A percentile compares a stretch with the other conserved stretches of the same genome.
Conservation (phyloP, 2,329 filamentous ascomycete genomes). For the Penicillium nordicum region DNA sequence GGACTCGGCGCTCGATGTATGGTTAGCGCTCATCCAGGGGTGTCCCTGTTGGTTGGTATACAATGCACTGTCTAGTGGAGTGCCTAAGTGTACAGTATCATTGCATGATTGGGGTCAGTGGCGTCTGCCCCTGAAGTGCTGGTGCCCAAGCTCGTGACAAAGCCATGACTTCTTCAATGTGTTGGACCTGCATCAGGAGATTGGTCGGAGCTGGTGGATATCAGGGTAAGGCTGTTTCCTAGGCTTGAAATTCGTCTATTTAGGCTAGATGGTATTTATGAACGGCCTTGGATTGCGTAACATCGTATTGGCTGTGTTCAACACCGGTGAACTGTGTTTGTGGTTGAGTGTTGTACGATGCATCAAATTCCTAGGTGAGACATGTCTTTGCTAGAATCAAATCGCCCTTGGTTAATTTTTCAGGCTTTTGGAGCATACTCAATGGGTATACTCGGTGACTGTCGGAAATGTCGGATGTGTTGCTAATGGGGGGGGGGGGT, state of each 20-base stretch:
- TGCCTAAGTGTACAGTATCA: neutral
- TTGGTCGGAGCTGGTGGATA: neutral
- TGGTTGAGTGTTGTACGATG: constrained; percentile 1
- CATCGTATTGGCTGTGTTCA: neutral
- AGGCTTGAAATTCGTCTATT: neutral
- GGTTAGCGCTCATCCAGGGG: neutral
- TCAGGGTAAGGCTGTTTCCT: neutral
- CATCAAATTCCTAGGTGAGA: neutral
- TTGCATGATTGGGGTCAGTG: neutral
- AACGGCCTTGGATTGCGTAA: neutral
- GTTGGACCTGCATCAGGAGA: neutral
- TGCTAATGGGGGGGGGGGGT: neutral
- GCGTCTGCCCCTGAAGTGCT: neutral
- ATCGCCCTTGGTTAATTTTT: neutral
- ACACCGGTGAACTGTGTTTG: neutral
- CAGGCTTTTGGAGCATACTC: neutral
- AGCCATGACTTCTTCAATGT: neutral
- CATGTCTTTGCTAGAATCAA: neutral
- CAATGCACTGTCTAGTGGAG: neutral
- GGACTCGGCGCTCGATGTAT: neutral
- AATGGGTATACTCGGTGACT: neutral
- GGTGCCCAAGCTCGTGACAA: neutral
- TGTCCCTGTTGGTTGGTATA: neutral
- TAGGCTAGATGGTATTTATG: neutral
- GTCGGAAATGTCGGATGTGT: neutral